Base-by-base conservation (phyloP, 805 yeast genomes). In the Candida peoriensis region DNA sequence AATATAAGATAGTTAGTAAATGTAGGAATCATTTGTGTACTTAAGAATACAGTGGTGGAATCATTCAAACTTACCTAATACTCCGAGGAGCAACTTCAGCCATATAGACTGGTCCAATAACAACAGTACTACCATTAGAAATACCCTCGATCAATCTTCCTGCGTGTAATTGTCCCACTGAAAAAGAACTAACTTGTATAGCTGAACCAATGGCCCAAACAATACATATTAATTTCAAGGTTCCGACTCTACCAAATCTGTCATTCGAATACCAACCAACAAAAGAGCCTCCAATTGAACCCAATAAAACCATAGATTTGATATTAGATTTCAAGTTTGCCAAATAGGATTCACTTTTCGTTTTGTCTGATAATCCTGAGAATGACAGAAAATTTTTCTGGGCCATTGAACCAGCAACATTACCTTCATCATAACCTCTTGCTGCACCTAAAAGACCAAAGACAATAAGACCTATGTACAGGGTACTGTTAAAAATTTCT, bases 401-500 rank as follows among this genome's bases (percentile, higher is more conserved):
- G 9, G 69, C 60, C 15, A 68, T 56, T 6, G 66, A 55, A 10
- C 75, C 76, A 8, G 74, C 56, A 23, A 69, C 61, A 39, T 55
- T 56, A 21, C 81, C 81, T 50, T 76, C 81, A 50, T 76, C 81
- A 29, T 61, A 66, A 9, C 81, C 81, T 53, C 81, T 56, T 5
- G 77, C 75, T 21, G 70, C 61, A 7, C 81, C 81, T 29, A 74
- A 52, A 14, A 74, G 51, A 28, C 81, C 81, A 54, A 74, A 76
- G 3, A 71, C 61, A 20, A 67, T 54, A 11, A 72, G 67, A 1
- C 72, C 60, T 29, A 64, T 42, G 52, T 57, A 72, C 25, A 75
- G 60, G 7, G 66, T 64, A 47, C 57, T 43, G 57, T 74, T 74
- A 42, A 62, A 72, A 20, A 71, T 65, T 40, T 72, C 72, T 26